Evolutionary conservation across 1,284 basidiomycete genomes (phyloP).

Genomic region (Amylostereum areolatum): DNA sequence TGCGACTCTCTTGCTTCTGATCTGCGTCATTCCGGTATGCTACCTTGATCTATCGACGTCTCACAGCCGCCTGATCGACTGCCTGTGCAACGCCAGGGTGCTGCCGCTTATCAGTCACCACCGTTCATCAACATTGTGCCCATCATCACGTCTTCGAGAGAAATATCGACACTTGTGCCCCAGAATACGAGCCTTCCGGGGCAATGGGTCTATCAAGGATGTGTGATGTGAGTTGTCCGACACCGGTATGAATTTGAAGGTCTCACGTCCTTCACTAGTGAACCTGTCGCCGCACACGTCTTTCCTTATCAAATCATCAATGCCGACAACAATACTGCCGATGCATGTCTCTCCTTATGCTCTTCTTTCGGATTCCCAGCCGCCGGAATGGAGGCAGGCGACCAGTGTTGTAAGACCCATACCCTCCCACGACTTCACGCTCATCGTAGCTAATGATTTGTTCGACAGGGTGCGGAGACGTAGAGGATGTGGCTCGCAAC

Average conservation of each 20-base stretch:
- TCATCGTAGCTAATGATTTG: too few relatives aligned
- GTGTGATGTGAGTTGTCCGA: slow-evolving; percentile 43
- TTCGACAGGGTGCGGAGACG: slow-evolving; percentile 59
- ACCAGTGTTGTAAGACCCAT: slow-evolving; percentile 58
- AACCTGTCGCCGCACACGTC: slow-evolving; percentile 32
- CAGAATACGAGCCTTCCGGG: slow-evolving; percentile 54
- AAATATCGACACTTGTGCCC: slow-evolving; percentile 48
- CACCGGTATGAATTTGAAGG: not conserved
- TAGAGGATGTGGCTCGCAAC: slow-evolving; percentile 40
- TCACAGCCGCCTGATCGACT: too few relatives aligned
- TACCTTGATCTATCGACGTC: too few relatives aligned
- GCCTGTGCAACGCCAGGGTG: too few relatives aligned
- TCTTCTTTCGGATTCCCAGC: slow-evolving; percentile 60
- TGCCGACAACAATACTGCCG: slow-evolving; percentile 54
- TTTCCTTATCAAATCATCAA: slow-evolving; percentile 58
- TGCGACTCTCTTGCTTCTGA: too few relatives aligned
- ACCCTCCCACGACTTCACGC: not conserved
- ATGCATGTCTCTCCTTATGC: slow-evolving; percentile 58
- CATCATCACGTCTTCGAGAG: too few relatives aligned
- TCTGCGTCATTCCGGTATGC: too few relatives aligned
- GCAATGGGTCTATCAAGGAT: slow-evolving; percentile 59
- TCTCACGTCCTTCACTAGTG: slow-evolving; percentile 18
- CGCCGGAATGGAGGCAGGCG: slow-evolving; percentile 51
- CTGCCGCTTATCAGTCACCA: too few relatives aligned
- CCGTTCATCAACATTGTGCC: too few relatives aligned